These are phyloP conservation scores for Planoprotostelium fungivorum DNA, from an alignment of 78 protist genomes.

Conservation along the genomic window DNA sequence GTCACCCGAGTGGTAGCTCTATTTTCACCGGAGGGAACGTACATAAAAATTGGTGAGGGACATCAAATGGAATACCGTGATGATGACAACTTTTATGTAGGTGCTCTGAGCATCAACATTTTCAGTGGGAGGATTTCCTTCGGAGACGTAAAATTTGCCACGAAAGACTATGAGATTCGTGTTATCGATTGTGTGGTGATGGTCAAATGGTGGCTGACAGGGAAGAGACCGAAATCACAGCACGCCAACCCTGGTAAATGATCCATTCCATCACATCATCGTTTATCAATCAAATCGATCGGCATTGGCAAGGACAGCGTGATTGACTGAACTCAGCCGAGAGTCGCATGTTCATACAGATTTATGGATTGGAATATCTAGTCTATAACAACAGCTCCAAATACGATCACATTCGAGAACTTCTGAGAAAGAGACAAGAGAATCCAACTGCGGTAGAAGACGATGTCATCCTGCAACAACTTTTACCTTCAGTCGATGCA, in stretches of 20 bases:
- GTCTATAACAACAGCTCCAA: slow-evolving; percentile 34
- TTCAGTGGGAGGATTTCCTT: not conserved
- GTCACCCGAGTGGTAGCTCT: not conserved
- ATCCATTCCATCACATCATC: not conserved
- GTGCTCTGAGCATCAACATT: not conserved
- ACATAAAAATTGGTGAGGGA: not conserved
- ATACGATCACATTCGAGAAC: slow-evolving; percentile 42
- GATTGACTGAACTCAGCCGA: too few relatives aligned
- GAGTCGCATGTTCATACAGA: not conserved
- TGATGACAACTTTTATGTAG: not conserved
- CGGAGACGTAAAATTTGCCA: not conserved
- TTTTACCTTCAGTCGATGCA: not conserved
- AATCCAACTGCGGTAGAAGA: not conserved
- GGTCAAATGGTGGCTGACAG: not conserved
- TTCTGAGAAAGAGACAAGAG: slow-evolving; percentile 10
- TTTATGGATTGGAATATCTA: slow-evolving; percentile 46
- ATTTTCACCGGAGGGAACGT: not conserved
- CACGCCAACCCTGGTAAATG: not conserved
- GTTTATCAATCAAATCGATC: not conserved
- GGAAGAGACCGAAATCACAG: not conserved
- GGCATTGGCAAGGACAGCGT: not conserved
- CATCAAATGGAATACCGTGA: not conserved
- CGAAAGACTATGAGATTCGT: not conserved
- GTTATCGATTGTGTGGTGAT: not conserved
- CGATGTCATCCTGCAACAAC: not conserved